Evolutionary conservation across 73 alveolate species (phyloP).

Genomic region (Paramecium caudatum): DNA sequence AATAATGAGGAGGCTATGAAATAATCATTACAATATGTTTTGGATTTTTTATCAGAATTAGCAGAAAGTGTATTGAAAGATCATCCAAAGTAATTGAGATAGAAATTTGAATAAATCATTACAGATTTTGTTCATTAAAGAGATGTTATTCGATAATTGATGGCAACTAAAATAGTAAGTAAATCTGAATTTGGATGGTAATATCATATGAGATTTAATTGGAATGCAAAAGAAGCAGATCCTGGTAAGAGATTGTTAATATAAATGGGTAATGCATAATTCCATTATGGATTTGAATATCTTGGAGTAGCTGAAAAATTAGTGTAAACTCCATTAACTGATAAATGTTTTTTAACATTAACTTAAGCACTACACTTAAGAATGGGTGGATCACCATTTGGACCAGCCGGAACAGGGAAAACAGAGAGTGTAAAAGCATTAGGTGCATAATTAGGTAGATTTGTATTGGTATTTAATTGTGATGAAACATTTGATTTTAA

Average conservation of each 20-base stretch:
- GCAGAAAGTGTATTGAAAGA: slow-evolving; percentile 98
- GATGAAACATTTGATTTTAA: slow-evolving; percentile 99
- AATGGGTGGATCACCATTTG: slow-evolving; percentile 99
- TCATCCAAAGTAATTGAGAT: slow-evolving; percentile 96
- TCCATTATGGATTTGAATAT: slow-evolving; percentile 99
- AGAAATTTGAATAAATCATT: slow-evolving; percentile 98
- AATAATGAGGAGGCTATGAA: slow-evolving; percentile 90
- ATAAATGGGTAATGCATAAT: slow-evolving; percentile 98
- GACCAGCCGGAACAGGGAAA: slow-evolving; percentile 99
- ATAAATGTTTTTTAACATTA: slow-evolving; percentile 96
- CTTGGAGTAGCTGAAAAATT: slow-evolving; percentile 98
- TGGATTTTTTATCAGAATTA: slow-evolving; percentile 84
- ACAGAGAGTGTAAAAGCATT: slow-evolving; percentile 99
- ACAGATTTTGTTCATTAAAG: slow-evolving; percentile 99
- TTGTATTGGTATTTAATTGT: slow-evolving; percentile 99
- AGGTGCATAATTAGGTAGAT: slow-evolving; percentile 98
- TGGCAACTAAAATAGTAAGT: slow-evolving; percentile 81
- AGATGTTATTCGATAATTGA: slow-evolving; percentile 97
- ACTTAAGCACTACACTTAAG: slow-evolving; percentile 99
- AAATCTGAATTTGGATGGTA: slow-evolving; percentile 98
- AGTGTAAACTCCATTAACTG: slow-evolving; percentile 98
- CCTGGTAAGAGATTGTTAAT: slow-evolving; percentile 94
- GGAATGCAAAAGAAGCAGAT: slow-evolving; percentile 96
- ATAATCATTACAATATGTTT: slow-evolving; percentile 88
- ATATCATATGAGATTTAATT: slow-evolving; percentile 99